Percentiles rank a stretch among this genome's conserved stretches.
Conservation (phyloP, 331 rosid species). For the Telfairia occidentalis region DNA sequence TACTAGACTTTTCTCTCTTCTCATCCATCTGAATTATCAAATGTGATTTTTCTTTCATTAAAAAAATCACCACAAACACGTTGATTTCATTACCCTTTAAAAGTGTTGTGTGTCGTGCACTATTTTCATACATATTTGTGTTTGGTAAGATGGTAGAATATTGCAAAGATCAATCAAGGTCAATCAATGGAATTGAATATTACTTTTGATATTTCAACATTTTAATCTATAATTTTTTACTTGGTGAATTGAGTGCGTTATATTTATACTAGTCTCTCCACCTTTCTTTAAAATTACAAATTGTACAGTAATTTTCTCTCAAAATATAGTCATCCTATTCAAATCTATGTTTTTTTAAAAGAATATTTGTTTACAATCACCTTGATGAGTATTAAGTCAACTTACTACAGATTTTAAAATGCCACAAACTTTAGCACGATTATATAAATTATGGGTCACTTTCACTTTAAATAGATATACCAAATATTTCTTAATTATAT, state of each 20-base stretch:
- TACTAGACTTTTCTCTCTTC: too few relatives aligned
- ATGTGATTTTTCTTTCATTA: too few relatives aligned
- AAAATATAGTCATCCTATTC: not conserved
- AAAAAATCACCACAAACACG: not conserved
- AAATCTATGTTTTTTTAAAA: not conserved
- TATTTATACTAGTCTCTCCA: not conserved
- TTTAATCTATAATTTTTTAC: not conserved
- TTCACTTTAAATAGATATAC: not conserved
- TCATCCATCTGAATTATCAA: too few relatives aligned
- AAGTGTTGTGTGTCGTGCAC: not conserved
- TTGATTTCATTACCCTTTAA: not conserved
- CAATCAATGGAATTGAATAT: not conserved
- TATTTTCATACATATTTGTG: not conserved
- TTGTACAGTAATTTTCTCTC: not conserved
- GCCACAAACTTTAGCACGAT: not conserved
- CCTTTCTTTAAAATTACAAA: not conserved
- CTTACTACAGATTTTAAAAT: not conserved
- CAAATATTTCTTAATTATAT: not conserved
- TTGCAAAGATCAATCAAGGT: not conserved
- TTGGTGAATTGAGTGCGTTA: not conserved
- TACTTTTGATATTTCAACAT: not conserved
- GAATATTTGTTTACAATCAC: not conserved
- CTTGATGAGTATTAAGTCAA: not conserved
- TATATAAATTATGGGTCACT: not conserved
- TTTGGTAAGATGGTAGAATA: not conserved